Conservation (phyloP, 2,329 filamentous ascomycete genomes). For the Claviceps quebecensis region DNA sequence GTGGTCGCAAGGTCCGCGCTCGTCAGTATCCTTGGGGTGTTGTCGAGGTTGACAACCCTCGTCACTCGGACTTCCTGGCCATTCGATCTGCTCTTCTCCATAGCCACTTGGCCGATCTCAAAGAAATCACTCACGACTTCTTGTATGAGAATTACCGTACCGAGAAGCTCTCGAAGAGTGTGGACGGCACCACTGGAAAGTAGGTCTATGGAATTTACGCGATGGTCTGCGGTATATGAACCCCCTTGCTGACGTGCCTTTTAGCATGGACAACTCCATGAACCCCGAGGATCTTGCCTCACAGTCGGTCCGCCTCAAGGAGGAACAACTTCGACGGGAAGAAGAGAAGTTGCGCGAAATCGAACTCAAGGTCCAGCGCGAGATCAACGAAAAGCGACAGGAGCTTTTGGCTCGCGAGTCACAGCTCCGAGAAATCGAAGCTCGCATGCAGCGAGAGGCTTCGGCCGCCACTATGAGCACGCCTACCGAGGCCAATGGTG, state of each 20-base stretch:
- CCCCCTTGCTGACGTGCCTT: constrained; percentile 16
- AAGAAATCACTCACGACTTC: constrained; percentile 99
- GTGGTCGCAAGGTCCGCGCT: constrained; percentile 80
- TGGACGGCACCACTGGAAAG: constrained; percentile 78
- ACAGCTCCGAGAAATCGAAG: constrained; percentile 96
- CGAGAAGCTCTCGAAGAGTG: constrained; percentile 99
- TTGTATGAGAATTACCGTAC: constrained; percentile 99
- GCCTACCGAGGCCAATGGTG: constrained; percentile 39
- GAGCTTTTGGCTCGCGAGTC: constrained; percentile 94
- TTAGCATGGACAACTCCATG: constrained; percentile 62
- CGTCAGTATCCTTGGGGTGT: constrained; percentile 98
- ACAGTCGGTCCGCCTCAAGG: constrained; percentile 97
- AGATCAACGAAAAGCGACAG: constrained; percentile 99
- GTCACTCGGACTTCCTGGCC: constrained; percentile 95
- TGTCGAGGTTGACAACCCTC: constrained; percentile 97
- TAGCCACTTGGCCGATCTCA: constrained; percentile 93
- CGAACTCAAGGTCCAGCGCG: constrained; percentile 97
- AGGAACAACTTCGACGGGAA: constrained; percentile 96
- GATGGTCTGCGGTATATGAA: neutral
- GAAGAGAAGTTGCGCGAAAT: constrained; percentile 99
- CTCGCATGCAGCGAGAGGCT: constrained; percentile 84
- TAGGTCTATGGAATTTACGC: constrained; percentile 38
- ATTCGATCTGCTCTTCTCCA: constrained; percentile 93
- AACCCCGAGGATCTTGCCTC: constrained; percentile 95
- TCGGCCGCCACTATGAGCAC: constrained; percentile 25